These are phyloP conservation scores for Leccinum ponderosum DNA, from an alignment of 1,284 basidiomycete genomes.

Conservation along the genomic window DNA sequence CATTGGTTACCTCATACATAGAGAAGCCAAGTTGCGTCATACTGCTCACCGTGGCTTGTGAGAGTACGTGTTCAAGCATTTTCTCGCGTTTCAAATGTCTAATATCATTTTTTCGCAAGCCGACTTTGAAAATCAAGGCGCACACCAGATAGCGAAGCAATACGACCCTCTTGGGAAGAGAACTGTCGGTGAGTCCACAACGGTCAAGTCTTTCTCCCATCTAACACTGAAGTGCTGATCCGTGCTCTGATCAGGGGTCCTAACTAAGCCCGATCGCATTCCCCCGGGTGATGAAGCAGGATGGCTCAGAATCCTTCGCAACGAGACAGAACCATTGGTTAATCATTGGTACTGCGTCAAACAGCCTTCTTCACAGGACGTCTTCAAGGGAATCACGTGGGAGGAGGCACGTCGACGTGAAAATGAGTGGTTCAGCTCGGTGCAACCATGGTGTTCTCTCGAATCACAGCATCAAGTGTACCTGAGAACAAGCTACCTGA, in stretches of 20 bases:
- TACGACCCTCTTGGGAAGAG: conserved; percentile 60
- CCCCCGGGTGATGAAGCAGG: conserved; percentile 55
- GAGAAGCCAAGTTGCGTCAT: conserved; percentile 66
- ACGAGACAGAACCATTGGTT: conserved; percentile 53
- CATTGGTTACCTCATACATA: conserved; percentile 61
- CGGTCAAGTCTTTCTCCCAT: neutral
- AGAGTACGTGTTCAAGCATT: conserved; percentile 49
- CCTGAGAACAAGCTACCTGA: conserved; percentile 55
- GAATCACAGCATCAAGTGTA: conserved; percentile 49
- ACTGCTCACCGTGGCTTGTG: conserved; percentile 69
- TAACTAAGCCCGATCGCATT: conserved; percentile 82
- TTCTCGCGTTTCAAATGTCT: neutral
- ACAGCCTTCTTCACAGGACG: conserved; percentile 59
- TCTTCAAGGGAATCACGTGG: conserved; percentile 60
- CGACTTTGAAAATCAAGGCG: conserved; percentile 77
- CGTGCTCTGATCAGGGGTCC: conserved; percentile 51
- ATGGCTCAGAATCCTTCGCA: conserved; percentile 62
- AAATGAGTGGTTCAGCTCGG: conserved; percentile 64
- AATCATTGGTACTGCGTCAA: conserved; percentile 78
- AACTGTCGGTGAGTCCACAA: conserved; percentile 58
- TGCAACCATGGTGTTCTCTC: conserved; percentile 56
- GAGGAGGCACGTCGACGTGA: conserved; percentile 59
- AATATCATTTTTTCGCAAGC: conserved; percentile 39
- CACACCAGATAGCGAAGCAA: conserved; percentile 54
- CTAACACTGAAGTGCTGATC: neutral